phyloP scores from a whole-genome alignment of 192 early-diverging fungal species.

The Coemansia sp. region DNA sequence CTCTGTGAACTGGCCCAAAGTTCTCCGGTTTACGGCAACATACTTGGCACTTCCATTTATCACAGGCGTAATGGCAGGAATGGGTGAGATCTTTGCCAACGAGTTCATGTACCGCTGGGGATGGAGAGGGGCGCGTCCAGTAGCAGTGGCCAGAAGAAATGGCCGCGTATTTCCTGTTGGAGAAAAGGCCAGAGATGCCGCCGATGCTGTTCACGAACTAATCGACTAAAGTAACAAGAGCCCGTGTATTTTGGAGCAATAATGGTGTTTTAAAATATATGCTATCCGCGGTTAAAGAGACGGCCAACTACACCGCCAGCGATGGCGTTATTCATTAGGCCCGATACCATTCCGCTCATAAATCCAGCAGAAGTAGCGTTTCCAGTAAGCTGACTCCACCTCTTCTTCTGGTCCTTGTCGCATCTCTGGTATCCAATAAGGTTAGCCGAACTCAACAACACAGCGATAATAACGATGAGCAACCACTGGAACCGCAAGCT shows the following conservation, averaged over 20 bases:
- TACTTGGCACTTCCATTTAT: slow-evolving; percentile 56
- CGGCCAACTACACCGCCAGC: slow-evolving; percentile 40
- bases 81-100: slow-evolving; percentile 84
- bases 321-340: slow-evolving; percentile 54
- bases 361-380: slow-evolving; percentile 33
- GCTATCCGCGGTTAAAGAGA: slow-evolving; percentile 47
- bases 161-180: slow-evolving; percentile 31
- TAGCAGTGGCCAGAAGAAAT: slow-evolving; percentile 35
- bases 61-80: slow-evolving; percentile 61
- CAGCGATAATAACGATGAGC: slow-evolving; percentile 81
- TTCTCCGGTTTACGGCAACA: slow-evolving; percentile 31
- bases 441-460: slow-evolving; percentile 87
- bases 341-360: slow-evolving; percentile 56
- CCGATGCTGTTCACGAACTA: not conserved
- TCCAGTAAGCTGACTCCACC: slow-evolving; percentile 69
- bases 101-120: slow-evolving; percentile 74
- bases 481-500: slow-evolving; percentile 80
- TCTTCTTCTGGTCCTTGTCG: slow-evolving; percentile 86
- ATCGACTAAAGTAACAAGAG: not conserved
- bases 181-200: not conserved
- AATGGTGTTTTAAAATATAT: slow-evolving; percentile 2
- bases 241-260: not conserved
- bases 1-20: slow-evolving; percentile 13
- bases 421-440: slow-evolving; percentile 94
- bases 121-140: slow-evolving; percentile 59